These are phyloP conservation scores for Bidens hawaiensis DNA, from an alignment of 140 eudicot genomes.

Conservation along the genomic window DNA sequence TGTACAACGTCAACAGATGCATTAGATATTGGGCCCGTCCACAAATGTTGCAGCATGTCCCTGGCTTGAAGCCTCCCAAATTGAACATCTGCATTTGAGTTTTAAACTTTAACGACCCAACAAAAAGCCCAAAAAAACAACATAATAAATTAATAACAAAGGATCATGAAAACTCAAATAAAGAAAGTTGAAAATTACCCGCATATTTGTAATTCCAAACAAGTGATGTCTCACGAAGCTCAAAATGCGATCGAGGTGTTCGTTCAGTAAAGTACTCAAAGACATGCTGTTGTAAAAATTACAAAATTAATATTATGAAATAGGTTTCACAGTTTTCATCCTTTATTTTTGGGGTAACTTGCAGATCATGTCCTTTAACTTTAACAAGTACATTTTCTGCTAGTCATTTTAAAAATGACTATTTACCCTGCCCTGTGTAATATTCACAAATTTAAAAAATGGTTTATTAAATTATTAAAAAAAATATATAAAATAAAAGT, in stretches of 20 bases:
- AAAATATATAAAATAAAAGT: too few species aligned
- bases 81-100: constrained; percentile 48
- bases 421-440: too few species aligned
- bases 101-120: constrained; percentile 13
- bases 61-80: constrained; percentile 86
- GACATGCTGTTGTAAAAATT: constrained; percentile 61
- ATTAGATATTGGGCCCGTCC: constrained; percentile 85
- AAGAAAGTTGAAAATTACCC: constrained; percentile 41
- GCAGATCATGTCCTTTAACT: too few species aligned
- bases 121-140: too few species aligned
- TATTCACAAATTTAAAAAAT: too few species aligned
- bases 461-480: too few species aligned
- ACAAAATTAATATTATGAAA: too few species aligned
- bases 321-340: too few species aligned
- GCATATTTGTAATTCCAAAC: constrained; percentile 97
- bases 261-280: constrained; percentile 88
- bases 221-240: constrained; percentile 70
- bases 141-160: constrained; percentile 8
- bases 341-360: too few species aligned
- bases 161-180: constrained; percentile 1
- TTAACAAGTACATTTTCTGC: too few species aligned
- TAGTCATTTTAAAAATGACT: too few species aligned
- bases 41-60: constrained; percentile 86
- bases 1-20: constrained; percentile 84
- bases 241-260: constrained; percentile 89